Percentiles rank a stretch among this genome's conserved stretches.
Evolutionary conservation across 768 basidiomycete genomes (phyloP).

Genomic region (Lyophyllum semitale): DNA sequence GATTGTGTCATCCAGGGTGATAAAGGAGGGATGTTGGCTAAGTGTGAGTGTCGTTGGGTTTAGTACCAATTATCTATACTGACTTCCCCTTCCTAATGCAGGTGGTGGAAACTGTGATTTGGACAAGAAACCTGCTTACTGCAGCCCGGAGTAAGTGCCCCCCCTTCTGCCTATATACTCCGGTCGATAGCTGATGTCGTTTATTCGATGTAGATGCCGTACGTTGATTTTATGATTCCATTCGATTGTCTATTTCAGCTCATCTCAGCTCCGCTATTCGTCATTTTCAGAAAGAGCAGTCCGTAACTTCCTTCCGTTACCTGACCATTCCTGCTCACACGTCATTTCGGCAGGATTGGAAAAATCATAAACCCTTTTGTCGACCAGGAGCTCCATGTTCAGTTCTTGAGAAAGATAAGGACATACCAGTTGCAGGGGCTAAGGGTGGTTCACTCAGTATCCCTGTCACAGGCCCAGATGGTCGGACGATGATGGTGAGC

Average conservation of each 20-base stretch:
- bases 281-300: conserved; percentile 12
- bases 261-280: background rate
- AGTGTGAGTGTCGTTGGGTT: conserved; percentile 19
- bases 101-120: conserved; percentile 30
- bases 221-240: background rate
- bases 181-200: background rate
- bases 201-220: conserved; percentile 9
- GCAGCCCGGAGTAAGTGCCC: conserved; percentile 28
- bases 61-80: background rate
- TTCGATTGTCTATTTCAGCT: background rate
- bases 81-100: background rate
- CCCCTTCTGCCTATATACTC: background rate
- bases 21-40: conserved; percentile 23
- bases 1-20: conserved; percentile 28
- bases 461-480: conserved; percentile 25
- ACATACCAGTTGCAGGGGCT: conserved; percentile 2
- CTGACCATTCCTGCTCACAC: background rate
- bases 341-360: conserved; percentile 26
- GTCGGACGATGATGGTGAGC: conserved; percentile 21
- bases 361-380: conserved; percentile 38
- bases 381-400: conserved; percentile 30
- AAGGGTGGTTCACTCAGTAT: conserved; percentile 23
- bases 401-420: conserved; percentile 23
- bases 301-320: background rate
- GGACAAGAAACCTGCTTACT: conserved; percentile 34